Conservation (phyloP, 1,284 basidiomycete genomes). For the Leccinum fallax region DNA sequence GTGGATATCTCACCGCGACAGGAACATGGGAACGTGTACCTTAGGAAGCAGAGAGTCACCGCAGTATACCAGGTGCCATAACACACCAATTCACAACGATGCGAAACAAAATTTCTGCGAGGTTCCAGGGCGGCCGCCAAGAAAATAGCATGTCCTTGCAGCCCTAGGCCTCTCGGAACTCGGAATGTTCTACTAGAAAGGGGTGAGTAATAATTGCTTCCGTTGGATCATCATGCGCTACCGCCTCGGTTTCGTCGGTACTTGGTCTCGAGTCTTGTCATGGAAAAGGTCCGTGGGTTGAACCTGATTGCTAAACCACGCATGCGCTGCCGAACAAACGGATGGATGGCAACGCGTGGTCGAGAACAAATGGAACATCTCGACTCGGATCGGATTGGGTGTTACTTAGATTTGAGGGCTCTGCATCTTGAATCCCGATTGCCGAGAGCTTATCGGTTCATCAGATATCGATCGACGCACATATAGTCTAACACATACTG, state of each 20-base stretch:
- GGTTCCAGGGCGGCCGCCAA: background rate
- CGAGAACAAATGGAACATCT: background rate
- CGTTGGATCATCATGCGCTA: background rate
- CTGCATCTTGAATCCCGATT: background rate
- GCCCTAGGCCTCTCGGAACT: background rate
- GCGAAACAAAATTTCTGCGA: background rate
- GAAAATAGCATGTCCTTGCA: background rate
- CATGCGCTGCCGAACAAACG: background rate
- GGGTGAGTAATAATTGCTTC: background rate
- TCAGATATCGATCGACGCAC: background rate
- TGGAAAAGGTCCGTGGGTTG: background rate
- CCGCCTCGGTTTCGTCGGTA: too few relatives aligned
- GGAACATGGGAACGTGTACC: background rate
- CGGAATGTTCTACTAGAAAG: background rate
- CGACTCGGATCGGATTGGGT: background rate
- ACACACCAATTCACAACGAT: background rate
- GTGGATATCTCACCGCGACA: background rate
- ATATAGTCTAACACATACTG: background rate
- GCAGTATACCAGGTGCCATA: background rate
- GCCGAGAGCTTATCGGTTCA: background rate
- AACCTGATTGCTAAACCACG: background rate
- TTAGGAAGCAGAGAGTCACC: background rate
- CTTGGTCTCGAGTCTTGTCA: background rate
- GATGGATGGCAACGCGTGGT: background rate
- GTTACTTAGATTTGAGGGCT: background rate